These are phyloP conservation scores for Aspergillus viridinutans DNA, from an alignment of 2,329 filamentous ascomycete species.

Conservation along the genomic window DNA sequence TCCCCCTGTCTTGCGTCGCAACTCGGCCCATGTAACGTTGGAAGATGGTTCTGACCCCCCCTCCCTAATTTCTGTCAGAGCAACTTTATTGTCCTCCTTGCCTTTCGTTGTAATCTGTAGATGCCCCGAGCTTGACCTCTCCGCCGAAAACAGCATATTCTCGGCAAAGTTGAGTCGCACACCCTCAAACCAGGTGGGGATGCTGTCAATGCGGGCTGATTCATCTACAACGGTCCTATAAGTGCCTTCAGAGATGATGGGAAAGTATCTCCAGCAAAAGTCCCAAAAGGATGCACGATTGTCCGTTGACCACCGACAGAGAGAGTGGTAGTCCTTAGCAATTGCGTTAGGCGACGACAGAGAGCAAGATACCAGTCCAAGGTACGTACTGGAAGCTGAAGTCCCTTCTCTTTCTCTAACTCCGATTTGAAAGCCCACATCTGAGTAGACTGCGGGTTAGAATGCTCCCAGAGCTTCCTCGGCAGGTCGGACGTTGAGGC, in stretches of 20 bases:
- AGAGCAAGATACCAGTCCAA: background rate
- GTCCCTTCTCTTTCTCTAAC: constrained; percentile 55
- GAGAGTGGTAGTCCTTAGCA: constrained; percentile 59
- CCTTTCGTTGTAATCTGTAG: constrained; percentile 48
- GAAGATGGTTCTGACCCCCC: constrained; percentile 27
- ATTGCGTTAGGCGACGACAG: background rate
- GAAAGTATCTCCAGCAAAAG: constrained; percentile 57
- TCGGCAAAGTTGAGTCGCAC: constrained; percentile 73
- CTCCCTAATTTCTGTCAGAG: constrained; percentile 60
- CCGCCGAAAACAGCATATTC: constrained; percentile 65
- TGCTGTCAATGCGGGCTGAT: constrained; percentile 61
- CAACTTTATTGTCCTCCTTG: constrained; percentile 69
- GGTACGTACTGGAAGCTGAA: constrained; percentile 54
- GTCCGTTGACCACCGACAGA: constrained; percentile 66
- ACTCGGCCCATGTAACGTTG: constrained; percentile 63
- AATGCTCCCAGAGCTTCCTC: constrained; percentile 66
- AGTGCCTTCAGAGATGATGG: constrained; percentile 60
- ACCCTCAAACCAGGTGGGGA: constrained; percentile 75
- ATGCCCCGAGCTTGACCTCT: constrained; percentile 32
- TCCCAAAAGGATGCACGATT: constrained; percentile 63
- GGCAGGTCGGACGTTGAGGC: constrained; percentile 30
- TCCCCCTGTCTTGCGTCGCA: constrained; percentile 56
- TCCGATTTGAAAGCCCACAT: constrained; percentile 66
- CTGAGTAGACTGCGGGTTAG: constrained; percentile 55
- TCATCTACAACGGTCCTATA: constrained; percentile 65